A percentile compares a stretch with the other conserved stretches of the same genome.
Conservation (phyloP, 2,329 filamentous ascomycete genomes). For the Xylariaceae sp. region DNA sequence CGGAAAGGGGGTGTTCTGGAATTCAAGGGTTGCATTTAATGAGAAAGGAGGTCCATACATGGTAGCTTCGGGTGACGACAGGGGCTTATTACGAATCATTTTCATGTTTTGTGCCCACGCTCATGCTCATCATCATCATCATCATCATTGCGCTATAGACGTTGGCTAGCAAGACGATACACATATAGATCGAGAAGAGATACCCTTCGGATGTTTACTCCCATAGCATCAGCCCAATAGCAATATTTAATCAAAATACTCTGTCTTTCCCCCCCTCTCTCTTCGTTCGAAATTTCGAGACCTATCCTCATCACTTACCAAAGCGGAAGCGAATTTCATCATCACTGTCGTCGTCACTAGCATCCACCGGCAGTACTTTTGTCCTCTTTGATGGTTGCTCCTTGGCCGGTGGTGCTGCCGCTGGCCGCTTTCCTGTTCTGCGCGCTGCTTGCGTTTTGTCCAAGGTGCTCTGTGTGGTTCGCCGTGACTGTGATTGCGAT, state of each 20-base stretch:
- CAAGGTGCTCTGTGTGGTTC: conserved; percentile 28
- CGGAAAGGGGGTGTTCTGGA: not conserved
- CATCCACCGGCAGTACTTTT: conserved; percentile 34
- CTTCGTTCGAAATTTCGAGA: not conserved
- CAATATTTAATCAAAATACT: not conserved
- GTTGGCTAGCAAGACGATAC: conserved; percentile 12
- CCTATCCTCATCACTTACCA: conserved; percentile 51
- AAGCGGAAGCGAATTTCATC: conserved; percentile 66
- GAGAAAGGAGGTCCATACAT: not conserved
- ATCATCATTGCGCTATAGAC: not conserved
- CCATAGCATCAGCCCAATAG: not conserved
- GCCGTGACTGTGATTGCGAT: conserved; percentile 28
- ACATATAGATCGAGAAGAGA: no score
- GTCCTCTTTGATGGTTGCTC: conserved; percentile 48
- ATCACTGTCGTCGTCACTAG: conserved; percentile 52
- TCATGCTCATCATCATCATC: not conserved
- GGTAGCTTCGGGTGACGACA: not conserved
- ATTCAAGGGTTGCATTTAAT: not conserved
- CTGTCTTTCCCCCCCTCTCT: not conserved
- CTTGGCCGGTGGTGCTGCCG: conserved; percentile 43
- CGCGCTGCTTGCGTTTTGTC: conserved; percentile 35
- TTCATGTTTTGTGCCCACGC: not conserved
- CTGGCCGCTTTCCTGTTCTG: conserved; percentile 40
- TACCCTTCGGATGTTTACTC: conserved; percentile 8
- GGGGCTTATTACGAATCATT: not conserved